Evolutionary conservation across 1,284 basidiomycete species (phyloP).

Genomic region (Trichosporon sp.): DNA sequence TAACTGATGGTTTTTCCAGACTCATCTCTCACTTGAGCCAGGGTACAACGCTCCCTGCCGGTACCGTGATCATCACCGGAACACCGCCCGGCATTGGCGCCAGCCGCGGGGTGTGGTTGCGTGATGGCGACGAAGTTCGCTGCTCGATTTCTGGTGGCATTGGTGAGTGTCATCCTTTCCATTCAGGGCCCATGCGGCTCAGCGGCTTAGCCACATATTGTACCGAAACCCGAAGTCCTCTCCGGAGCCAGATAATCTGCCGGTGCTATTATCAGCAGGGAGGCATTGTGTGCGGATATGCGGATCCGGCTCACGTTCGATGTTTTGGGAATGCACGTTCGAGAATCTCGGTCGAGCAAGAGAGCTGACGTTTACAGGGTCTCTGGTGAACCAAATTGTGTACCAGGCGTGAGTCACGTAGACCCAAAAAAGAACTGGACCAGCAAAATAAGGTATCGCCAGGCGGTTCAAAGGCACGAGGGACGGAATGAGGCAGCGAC

Average conservation of each 20-base stretch:
- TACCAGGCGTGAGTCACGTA: slow-evolving; percentile 53
- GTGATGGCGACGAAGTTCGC: slow-evolving; percentile 72
- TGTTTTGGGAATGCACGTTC: background rate
- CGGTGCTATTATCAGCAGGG: background rate
- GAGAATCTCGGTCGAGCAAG: background rate
- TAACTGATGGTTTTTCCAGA: slow-evolving; percentile 24
- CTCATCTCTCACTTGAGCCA: slow-evolving; percentile 72
- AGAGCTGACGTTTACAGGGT: slow-evolving; percentile 60
- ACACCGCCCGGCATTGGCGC: slow-evolving; percentile 74
- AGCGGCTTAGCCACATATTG: background rate
- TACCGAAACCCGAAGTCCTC: background rate
- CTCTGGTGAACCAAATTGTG: slow-evolving; percentile 70
- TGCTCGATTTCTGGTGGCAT: slow-evolving; percentile 59
- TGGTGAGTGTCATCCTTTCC: slow-evolving; percentile 25
- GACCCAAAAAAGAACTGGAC: slow-evolving; percentile 7
- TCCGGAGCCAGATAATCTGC: background rate
- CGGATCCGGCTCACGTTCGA: background rate
- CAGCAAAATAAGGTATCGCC: background rate
- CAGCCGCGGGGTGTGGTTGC: slow-evolving; percentile 68
- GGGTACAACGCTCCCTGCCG: slow-evolving; percentile 79
- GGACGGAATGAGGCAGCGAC: background rate
- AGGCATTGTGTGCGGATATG: background rate
- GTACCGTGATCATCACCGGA: slow-evolving; percentile 77
- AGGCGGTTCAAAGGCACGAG: background rate
- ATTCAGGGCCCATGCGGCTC: background rate